Evolutionary conservation across 2,329 filamentous ascomycete genomes (phyloP), one percentile per base, ranked within the genome.

Genomic region (Monilinia vaccinii-corymbosi): DNA sequence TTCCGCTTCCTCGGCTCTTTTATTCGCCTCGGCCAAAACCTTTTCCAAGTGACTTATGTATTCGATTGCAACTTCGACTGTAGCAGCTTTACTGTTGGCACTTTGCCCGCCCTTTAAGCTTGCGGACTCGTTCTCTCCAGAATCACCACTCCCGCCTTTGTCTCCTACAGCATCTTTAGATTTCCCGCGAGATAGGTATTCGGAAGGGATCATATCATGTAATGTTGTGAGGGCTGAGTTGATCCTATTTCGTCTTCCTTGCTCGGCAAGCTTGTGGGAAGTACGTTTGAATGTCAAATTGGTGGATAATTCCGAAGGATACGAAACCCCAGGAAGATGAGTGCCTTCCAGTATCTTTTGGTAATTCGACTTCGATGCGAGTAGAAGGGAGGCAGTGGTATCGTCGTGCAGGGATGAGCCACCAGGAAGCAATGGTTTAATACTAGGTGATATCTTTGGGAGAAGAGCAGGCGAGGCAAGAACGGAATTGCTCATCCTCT

Each of bases 281-380:
- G 94, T 97, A 57, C 93, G 87, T 77, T 99, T 99, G 3, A 91
- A 96, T 0, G 92, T 97, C 31, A 99, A 77, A 65, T 96, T 96
- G 25, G 92, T 95, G 8, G 92, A 96, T 46, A 99, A 79, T 56
- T 92, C 89, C 67, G 89, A 91, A 0, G 93, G 92, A 67, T 97
- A 97, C 1, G 88, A 88, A 14, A 97, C 88, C 14, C 93, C 93
- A 0, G 92, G 92, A 0, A 97, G 84, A 60, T 87, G 86, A 55
- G 91, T 97, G 52, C 94, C 94, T 72, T 97, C 94, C 13, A 99
- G 76, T 42, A 99, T 94, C 68, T 97, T 96, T 70, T 97, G 93
- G 70, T 99, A 99, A 70, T 99, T 99, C 2, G 93, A 97, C 73
- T 97, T 97, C 18, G 89, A 91, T 40, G 92, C 89, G 32, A 99